Evolutionary conservation across 2,329 filamentous ascomycete species (phyloP), one percentile per base, ranked within the genome.

Genomic region (Colletotrichum sp.): DNA sequence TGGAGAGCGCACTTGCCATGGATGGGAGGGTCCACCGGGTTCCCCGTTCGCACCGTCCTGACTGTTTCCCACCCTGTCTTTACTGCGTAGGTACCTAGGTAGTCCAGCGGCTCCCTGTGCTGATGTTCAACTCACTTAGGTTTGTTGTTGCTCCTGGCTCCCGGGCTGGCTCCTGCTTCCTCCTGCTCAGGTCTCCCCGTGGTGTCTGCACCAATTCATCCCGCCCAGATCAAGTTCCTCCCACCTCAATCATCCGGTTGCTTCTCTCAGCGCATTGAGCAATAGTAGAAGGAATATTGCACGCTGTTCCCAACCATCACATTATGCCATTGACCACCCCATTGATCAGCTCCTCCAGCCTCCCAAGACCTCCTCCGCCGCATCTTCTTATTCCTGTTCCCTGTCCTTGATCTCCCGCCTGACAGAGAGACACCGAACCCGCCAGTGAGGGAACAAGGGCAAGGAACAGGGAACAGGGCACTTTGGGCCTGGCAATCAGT

Each of bases 361-460:
- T 52, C 44, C 39, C 44, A 52, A 21, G n/a, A 24, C 44, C 18
- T 52, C 44, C n/a, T 52, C 44, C 44, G n/a, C 44, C 44, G 44
- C 59, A 60, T 75, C 21, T 71, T 66, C 36, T 60, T 44, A 44
- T 49, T 24, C 32, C 30, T 32, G 18, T 39, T 64, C 62, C 72
- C 63, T 72, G 73, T 57, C 73, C 69, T 28, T 44, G 69, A 55
- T 57, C 44, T 63, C 39, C 73, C 57, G 63, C 69, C 68, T 75
- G 68, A 60, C 68, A 66, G 60, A 75, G 52, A 72, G 32, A 64
- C 57, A 71, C 49, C 52, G 24, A 32, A 30, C 39, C 60, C 59
- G 60, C 68, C 68, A 57, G 39, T 15, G 65, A 60, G 66, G 12
- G 72, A 74, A 44, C 62, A 64, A 39, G 62, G 32, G 30, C 34